Evolutionary conservation across 345 rosid genomes (phyloP), one percentile per base, ranked within the genome.

Genomic region (Boechera divaricarpa): DNA sequence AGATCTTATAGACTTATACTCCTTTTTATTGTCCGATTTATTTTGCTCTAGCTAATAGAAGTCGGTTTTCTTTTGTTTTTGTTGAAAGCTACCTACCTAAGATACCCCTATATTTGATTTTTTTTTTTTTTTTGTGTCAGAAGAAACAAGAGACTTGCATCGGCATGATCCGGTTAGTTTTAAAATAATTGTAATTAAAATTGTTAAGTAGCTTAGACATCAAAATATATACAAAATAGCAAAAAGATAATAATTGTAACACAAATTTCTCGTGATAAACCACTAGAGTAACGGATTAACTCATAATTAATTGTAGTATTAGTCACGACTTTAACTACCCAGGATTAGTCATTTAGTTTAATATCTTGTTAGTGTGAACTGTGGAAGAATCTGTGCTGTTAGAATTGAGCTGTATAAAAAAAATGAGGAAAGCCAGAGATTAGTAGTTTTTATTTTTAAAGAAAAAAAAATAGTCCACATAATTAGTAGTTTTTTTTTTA

Each of bases 291-390:
- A 52, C 18, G 21, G 41, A 41, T 6, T 48, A 1, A 32, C 45
- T 12, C 21, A 21, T 21, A 42, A 31, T 9, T n/a, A n/a, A 16
- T 3, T 29, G 7, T 31, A 13, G 67, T 59, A 33, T 33, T 21
- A 49, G 31, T 61, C 28, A n/a, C 21, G 41, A 48, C 7, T 47
- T 47, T 32, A 72, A 49, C 8, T 36, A 72, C 7, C 21, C 24
- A 73, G 10, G 38, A 42, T 65, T 15, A 18, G 15, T 63, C 16
- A 45, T 5, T 10, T 54, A 21, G 11, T 7, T 44, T 12, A 64
- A 41, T 53, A 38, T 5, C 24, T 45, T 44, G 26, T 33, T 26
- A 57, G 68, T 67, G 62, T 75, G 79, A 68, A 75, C 33, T 48
- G 10, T 48, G 11, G 66, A 58, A 52, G 21, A 44, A 7, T 26